phyloP scores from a whole-genome alignment of 2,329 filamentous ascomycete species.

The Colletotrichum orchidophilum region DNA sequence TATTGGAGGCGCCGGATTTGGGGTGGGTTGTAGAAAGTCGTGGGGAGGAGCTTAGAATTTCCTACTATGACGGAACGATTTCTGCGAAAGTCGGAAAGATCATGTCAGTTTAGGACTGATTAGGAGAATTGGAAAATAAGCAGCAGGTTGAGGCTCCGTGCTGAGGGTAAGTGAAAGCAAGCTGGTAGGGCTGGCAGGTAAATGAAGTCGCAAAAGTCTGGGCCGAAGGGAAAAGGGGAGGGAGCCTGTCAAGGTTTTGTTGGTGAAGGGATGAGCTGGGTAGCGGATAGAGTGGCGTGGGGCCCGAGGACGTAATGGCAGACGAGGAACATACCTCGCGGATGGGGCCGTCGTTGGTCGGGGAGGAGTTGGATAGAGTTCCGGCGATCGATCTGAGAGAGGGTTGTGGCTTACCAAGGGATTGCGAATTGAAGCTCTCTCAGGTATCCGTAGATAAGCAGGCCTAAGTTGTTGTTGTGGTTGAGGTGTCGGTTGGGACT shows the following conservation, averaged over 20 bases:
- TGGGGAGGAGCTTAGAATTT: neutral
- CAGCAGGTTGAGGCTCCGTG: constrained; percentile 13
- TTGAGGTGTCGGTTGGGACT: neutral
- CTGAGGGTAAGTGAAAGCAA: neutral
- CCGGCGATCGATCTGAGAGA: neutral
- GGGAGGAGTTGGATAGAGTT: neutral
- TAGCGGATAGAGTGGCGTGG: constrained; percentile 28
- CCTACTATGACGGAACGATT: neutral
- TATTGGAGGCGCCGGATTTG: neutral
- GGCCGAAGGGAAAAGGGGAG: constrained; percentile 9
- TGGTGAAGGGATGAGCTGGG: constrained; percentile 30
- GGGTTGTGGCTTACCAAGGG: constrained; percentile 11
- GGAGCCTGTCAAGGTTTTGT: constrained; percentile 25
- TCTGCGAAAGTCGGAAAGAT: constrained; percentile 18
- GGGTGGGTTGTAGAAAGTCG: constrained; percentile 1
- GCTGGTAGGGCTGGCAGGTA: constrained; percentile 28
- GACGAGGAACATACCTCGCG: constrained; percentile 1
- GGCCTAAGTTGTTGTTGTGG: neutral
- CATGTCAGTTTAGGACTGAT: constrained; percentile 30
- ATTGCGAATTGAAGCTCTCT: neutral
- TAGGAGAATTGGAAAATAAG: constrained; percentile 7
- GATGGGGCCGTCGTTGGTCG: neutral
- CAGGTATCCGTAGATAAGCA: neutral
- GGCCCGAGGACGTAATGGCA: constrained; percentile 19
- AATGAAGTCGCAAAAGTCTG: constrained; percentile 15